A percentile compares a stretch with the other conserved stretches of the same genome.
These are phyloP conservation scores for Macrolepiota albuminosa DNA, from an alignment of 768 basidiomycete genomes.

Conservation along the genomic window DNA sequence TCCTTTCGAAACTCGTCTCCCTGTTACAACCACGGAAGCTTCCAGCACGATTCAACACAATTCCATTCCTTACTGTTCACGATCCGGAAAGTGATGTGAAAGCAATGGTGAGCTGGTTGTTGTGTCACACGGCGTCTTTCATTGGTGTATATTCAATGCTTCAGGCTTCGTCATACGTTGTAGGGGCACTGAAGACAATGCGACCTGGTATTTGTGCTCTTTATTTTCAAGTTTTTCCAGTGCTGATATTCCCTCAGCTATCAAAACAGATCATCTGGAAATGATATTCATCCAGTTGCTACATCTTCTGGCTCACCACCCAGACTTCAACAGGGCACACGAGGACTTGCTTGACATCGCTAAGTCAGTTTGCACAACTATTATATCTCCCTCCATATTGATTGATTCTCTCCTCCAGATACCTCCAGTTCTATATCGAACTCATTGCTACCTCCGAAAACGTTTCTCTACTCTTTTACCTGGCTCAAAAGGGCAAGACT, in stretches of 20 bases:
- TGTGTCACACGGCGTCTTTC: background rate
- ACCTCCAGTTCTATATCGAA: conserved; percentile 85
- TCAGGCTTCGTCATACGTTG: conserved; percentile 56
- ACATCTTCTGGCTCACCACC: conserved; percentile 89
- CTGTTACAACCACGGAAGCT: conserved; percentile 64
- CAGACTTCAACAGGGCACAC: conserved; percentile 71
- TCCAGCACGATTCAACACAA: conserved; percentile 68
- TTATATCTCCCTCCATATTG: background rate
- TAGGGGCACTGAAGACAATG: conserved; percentile 41
- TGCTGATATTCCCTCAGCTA: conserved; percentile 26
- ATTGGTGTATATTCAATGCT: background rate
- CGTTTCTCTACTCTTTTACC: conserved; percentile 74
- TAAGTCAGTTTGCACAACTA: conserved; percentile 47
- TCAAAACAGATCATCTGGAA: conserved; percentile 69
- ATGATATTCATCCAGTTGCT: conserved; percentile 81
- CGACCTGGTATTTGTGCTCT: conserved; percentile 31
- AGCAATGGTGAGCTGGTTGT: conserved; percentile 44
- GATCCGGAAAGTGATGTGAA: conserved; percentile 88
- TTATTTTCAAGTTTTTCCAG: background rate
- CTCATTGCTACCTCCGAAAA: conserved; percentile 76
- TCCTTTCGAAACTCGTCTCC: conserved; percentile 69
- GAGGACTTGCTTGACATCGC: conserved; percentile 75
- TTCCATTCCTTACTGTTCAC: conserved; percentile 85
- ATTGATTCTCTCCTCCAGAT: conserved; percentile 40
- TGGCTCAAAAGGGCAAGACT: conserved; percentile 81